Base-by-base conservation (phyloP, 768 basidiomycete genomes). In the Calocera cornea region DNA sequence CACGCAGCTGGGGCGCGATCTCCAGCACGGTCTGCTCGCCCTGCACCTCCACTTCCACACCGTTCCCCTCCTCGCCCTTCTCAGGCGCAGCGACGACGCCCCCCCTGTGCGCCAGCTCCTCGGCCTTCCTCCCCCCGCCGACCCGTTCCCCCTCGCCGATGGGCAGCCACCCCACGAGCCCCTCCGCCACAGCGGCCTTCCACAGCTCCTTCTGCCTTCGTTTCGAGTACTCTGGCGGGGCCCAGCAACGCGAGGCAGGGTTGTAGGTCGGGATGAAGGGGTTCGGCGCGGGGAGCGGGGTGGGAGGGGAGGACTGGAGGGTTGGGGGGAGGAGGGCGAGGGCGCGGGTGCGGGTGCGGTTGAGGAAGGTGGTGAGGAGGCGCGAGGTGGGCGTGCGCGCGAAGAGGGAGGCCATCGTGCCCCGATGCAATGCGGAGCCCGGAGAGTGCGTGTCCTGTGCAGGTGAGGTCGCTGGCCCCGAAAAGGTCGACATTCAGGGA, bases 141-240 rank as follows among this genome's bases (percentile, higher is more conserved):
- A 68, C 68, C 17, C 70, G 70, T 47, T 81, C 75, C 22, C 49
- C 66, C 79, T 91, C 91, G 0, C 83, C 84, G 1, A 90, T 83
- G 0, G 90, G 90, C 2, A 93, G 79, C 7, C 89, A 75, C 41
- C 85, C 80, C 49, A 87, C 73, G 41, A 79, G 79, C 36, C 81
- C 82, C 24, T 78, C 77, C 27, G 76, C 76, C 68, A 83, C 83
- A 2, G 91, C 91, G 64, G 81, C 81, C 78, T 90, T 92, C 63
- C 92, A 78, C 38, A 93, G 80, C 44, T 89, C 87, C 12, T 88
- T 88, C 75, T 93, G 90, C 36, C 84, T 83, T 22, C 91, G 84
- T 29, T 88, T 76, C 2, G 90, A 92, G 71, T 88, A 87, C 69
- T 82, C 83, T 12, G 90, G 81, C 0, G 86, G 83, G 31, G 80